Evolutionary conservation across 768 basidiomycete genomes (phyloP), one percentile per base, ranked within the genome.

Genomic region (Erythrobasidium yunnanense): DNA sequence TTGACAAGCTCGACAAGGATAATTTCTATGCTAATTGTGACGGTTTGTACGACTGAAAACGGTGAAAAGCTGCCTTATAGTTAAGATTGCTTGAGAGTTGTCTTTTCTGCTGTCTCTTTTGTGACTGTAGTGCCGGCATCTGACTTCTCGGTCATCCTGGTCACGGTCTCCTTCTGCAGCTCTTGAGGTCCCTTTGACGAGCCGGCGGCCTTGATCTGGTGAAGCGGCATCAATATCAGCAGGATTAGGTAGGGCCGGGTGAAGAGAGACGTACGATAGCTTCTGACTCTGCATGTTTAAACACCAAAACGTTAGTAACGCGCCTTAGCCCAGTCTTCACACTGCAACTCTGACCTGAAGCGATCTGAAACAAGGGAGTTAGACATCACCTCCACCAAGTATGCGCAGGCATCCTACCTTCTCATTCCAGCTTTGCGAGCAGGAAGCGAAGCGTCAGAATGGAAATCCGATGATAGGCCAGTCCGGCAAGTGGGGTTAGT

Each of bases 381-480:
- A 42, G 38, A 42, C 38, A n/a, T 42, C 11, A 11, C 38, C n/a
- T n/a, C n/a, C n/a, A n/a, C n/a, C n/a, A n/a, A n/a, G n/a, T n/a
- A n/a, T n/a, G n/a, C n/a, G 38, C 20, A 8, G 46, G 17, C 15
- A 17, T 2, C 60, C 52, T 23, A 63, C 60, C 60, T 63, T 63
- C 38, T 63, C 60, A 32, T 63, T 63, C 60, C 60, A 63, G 6
- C 60, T 63, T 30, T 29, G 15, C 5, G 33, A 50, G 56, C 6
- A 2, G 32, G 18, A 58, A 22, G 34, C 6, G 25, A 38, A 29
- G 13, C 3, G 4, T 34, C 56, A 25, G n/a, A 42, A 27, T 6
- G 38, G 38, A 58, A 57, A 35, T 5, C 34, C n/a, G 30, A 6
- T 50, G 34, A 46, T 7, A 22, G 23, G 47, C 30, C 25, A 22